Conservation (phyloP, 352 stramenopile genomes). For the Elongisporangium undulatum region DNA sequence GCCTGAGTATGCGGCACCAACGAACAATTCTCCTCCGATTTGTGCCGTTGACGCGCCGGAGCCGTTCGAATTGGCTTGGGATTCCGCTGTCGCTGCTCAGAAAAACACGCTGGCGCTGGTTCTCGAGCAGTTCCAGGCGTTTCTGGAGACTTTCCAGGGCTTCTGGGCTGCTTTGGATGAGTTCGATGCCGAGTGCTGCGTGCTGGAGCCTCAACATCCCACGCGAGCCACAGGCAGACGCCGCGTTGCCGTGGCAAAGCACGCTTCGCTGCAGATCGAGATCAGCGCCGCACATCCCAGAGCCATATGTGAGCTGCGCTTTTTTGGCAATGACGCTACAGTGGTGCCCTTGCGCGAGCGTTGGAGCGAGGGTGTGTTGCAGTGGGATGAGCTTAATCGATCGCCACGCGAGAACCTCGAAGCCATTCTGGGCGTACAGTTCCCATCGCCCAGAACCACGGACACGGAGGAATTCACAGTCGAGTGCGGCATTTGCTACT, state of each 20-base stretch:
- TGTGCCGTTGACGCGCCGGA: slow-evolving; percentile 57
- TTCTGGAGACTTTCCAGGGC: slow-evolving; percentile 54
- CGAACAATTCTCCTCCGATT: slow-evolving; percentile 1
- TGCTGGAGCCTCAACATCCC: slow-evolving; percentile 69
- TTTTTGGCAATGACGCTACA: slow-evolving; percentile 70
- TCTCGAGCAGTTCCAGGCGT: slow-evolving; percentile 45
- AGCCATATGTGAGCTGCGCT: slow-evolving; percentile 53
- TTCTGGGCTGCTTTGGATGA: slow-evolving; percentile 82
- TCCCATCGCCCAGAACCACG: slow-evolving; percentile 52
- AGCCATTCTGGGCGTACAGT: slow-evolving; percentile 39
- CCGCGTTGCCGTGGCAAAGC: slow-evolving; percentile 56
- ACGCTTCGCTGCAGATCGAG: slow-evolving; percentile 74
- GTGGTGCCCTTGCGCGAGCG: slow-evolving; percentile 45
- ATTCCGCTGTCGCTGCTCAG: not conserved
- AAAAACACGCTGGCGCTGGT: slow-evolving; percentile 19
- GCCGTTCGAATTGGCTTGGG: slow-evolving; percentile 33
- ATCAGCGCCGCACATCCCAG: slow-evolving; percentile 37
- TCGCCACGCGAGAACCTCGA: slow-evolving; percentile 69
- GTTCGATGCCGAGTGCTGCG: slow-evolving; percentile 66
- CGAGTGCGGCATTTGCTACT: slow-evolving; percentile 90
- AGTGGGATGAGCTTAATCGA: slow-evolving; percentile 50
- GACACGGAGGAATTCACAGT: slow-evolving; percentile 64
- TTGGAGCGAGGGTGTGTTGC: slow-evolving; percentile 46
- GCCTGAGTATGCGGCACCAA: slow-evolving; percentile 27
- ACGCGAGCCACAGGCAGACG: slow-evolving; percentile 58